These are phyloP conservation scores for Oryza nivara DNA, from an alignment of 176 grass and related monocot genomes.

Conservation along the genomic window DNA sequence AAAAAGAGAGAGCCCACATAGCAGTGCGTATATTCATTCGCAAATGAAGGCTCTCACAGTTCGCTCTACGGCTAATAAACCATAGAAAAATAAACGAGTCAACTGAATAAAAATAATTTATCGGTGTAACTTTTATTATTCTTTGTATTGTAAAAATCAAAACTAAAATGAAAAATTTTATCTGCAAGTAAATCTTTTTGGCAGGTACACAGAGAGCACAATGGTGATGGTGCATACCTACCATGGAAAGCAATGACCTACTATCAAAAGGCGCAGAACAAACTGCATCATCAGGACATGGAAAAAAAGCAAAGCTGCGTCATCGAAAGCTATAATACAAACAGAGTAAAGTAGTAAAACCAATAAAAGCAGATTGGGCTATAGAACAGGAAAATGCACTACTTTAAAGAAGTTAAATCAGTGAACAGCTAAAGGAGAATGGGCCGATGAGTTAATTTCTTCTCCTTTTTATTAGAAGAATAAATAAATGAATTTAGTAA, in stretches of 20 bases:
- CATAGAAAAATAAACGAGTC: no score
- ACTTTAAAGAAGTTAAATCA: neutral
- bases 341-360: neutral
- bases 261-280: neutral
- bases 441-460: neutral
- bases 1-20: no score
- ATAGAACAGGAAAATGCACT: neutral
- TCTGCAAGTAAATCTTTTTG: neutral
- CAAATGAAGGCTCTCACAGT: no score
- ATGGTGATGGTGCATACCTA: no score
- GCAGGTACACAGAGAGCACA: neutral
- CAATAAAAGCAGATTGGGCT: neutral
- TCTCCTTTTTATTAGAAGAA: neutral
- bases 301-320: neutral
- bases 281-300: neutral
- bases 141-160: no score
- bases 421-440: no score
- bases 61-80: no score
- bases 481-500: neutral
- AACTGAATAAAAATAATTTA: no score
- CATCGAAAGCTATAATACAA: conserved; percentile 21
- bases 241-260: neutral
- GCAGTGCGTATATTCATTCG: no score
- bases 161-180: no score
- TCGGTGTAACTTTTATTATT: no score